Evolutionary conservation across 1,139 yeast genomes (phyloP), one percentile per base, ranked within the genome.

Genomic region (Diutina neorugosa): DNA sequence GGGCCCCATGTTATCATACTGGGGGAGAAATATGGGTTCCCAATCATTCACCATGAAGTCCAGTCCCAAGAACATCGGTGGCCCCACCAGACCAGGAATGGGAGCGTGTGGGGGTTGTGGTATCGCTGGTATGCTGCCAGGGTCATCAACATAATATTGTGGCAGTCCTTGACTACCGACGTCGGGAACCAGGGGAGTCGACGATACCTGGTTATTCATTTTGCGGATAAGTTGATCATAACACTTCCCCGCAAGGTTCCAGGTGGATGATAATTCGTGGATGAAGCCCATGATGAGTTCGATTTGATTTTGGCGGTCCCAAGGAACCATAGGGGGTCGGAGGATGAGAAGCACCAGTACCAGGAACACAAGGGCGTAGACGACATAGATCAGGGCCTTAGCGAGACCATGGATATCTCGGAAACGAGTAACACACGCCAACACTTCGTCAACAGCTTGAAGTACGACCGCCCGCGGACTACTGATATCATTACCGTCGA

Each of bases 1-100:
- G 4, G 37, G 6, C 37, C 43, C 43, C 43, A 18, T 40, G 44
- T 11, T 20, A 11, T 46, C 50, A 16, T 46, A 23, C 19, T 46
- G 27, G 21, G 16, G 16, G 21, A 34, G 50, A 12, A 46, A 46
- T 16, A 27, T 25, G 41, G 27, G 16, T 9, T 46, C 50, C 50
- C 50, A 46, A 8, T 46, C 50, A 18, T 46, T 46, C 7, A 16
- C 41, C 40, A 46, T 12, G 25, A 46, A 27, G n/a, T 46, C 50
- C 40, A 18, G 37, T 20, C 23, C 23, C 40, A 46, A 12, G 19
- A 21, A 27, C 50, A 46, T 27, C 21, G 50, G 50, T 3, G 37
- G 50, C 4, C 50, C 50, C 23, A 27, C 40, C 20, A 25, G 14
- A 12, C 34, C 48, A 6, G 46, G 16, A 14, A 21, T 19, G 20